These are phyloP conservation scores for Claviceps fusiformis DNA, from an alignment of 2,329 filamentous ascomycete species.

Conservation along the genomic window DNA sequence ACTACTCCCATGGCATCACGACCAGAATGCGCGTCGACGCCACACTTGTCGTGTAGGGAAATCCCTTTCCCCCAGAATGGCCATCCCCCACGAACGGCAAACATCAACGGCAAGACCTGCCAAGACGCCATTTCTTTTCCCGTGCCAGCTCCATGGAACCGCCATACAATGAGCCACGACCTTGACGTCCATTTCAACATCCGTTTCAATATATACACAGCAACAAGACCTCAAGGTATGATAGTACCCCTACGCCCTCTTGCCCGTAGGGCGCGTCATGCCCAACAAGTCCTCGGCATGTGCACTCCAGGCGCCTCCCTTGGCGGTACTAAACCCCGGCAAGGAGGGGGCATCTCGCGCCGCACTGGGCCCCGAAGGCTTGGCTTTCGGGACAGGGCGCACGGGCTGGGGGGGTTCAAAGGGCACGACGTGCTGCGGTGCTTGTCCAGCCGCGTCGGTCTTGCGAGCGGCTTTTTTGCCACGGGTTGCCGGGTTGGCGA, in stretches of 20 bases:
- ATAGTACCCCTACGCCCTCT: constrained; percentile 2
- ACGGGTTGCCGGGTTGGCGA: constrained; percentile 36
- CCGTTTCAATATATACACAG: too few relatives aligned
- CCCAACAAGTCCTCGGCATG: constrained; percentile 56
- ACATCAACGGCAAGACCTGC: too few relatives aligned
- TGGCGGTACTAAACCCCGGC: constrained; percentile 33
- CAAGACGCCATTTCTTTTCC: too few relatives aligned
- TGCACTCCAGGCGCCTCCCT: constrained; percentile 53
- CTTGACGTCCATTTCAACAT: too few relatives aligned
- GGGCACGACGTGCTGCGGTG: constrained; percentile 29
- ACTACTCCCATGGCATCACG: too few relatives aligned
- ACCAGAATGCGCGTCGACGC: too few relatives aligned
- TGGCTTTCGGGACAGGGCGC: background rate
- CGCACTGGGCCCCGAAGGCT: background rate
- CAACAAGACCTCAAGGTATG: background rate
- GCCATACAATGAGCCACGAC: too few relatives aligned
- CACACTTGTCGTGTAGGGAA: too few relatives aligned
- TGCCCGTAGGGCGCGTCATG: constrained; percentile 36
- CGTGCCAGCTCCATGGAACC: too few relatives aligned
- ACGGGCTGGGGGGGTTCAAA: constrained; percentile 15
- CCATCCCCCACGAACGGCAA: too few relatives aligned
- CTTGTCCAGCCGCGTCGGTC: constrained; percentile 35
- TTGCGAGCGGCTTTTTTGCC: constrained; percentile 39
- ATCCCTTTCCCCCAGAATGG: too few relatives aligned
- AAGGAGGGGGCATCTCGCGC: constrained; percentile 13